Evolutionary conservation across 495 filamentous ascomycete species (phyloP), one percentile per base, ranked within the genome.

Genomic region (Xylaria nigripes): DNA sequence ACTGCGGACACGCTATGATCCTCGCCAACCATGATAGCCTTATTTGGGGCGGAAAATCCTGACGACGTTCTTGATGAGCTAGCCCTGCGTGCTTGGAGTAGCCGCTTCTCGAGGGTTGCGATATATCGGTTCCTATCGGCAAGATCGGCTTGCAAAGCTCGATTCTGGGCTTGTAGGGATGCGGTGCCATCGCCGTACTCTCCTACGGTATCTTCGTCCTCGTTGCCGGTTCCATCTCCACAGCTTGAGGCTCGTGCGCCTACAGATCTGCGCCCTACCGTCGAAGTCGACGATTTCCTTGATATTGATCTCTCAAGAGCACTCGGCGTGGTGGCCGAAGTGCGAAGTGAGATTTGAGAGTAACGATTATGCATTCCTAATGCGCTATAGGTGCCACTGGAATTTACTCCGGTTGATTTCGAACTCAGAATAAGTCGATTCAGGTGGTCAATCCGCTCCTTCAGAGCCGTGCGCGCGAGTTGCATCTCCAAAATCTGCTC

Each of bases 401-500:
- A 70, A 67, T 98, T 98, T 43, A 98, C 93, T 16, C 93, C 93
- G 0, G 87, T 87, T 13, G 90, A 96, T 63, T 96, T 96, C 15
- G 93, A 97, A 63, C 86, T 91, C 24, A 98, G 74, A 58, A 98
- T 96, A 10, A 98, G 78, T 19, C 93, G 86, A 68, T 96, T 98
- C 6, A 98, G 79, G 72, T 98, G 93, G 70, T 96, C 91, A 58
- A 98, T 98, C 24, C 93, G 84, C 70, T 97, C 92, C 62, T 98
- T 97, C 46, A 98, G 70, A 5, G 94, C 94, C 1, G 92, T 98
- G 23, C 94, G 81, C 13, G 93, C 93, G 24, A 98, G 78, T 67
- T 98, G 93, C 84, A 98, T 98, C 67, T 97, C 93, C 42, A 97
- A 76, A 77, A 98, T 90, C 66, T 98, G 93, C 65, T 98, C 93